Base-by-base conservation (phyloP, 2,329 filamentous ascomycete species). In the Phialophora expanda region DNA sequence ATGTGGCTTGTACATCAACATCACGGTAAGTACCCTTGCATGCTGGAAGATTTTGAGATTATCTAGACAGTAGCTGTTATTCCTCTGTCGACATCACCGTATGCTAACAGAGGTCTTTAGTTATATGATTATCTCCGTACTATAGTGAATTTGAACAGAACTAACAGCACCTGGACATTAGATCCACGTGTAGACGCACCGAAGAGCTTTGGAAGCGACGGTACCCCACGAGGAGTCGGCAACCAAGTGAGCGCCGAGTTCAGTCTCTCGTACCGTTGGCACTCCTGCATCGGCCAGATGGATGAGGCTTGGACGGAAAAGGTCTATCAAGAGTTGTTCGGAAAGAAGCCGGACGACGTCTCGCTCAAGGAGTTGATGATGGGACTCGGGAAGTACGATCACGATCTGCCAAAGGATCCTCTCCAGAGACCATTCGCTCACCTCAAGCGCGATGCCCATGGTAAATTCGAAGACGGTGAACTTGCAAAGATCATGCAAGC, bases 161-260 rank as follows among this genome's bases (percentile, higher is more conserved):
- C 83, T 53, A 89, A 93, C 74, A 90, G 89, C 1, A 90, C 88
- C 3, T 96, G 91, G 91, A 92, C 89, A 0, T 83, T 96, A 32
- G 91, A 95, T 72, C 92, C 91, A 0, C 85, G 92, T 26, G 84
- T 86, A 12, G 86, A 90, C 71, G 90, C 89, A 77, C 87, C 85
- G 46, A 83, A 83, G 83, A 73, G 72, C 56, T 78, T 82, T 69
- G 88, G 82, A 8, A 82, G 83, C 34, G 77, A 84, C 2, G 84
- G 86, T 0, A 86, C 89, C 0, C 87, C 90, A 54, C 83, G 87
- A 28, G 92, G 90, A 53, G 86, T 90, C 0, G 92, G 92, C 59
- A 96, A 94, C 73, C 88, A 90, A 69, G 90, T 93, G 1, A 93
- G 91, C 0, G 90, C 89, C 2, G 92, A 96, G 79, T 96, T 96